These are phyloP conservation scores for Crepidotus sp. DNA, from an alignment of 1,284 basidiomycete genomes.

Conservation along the genomic window DNA sequence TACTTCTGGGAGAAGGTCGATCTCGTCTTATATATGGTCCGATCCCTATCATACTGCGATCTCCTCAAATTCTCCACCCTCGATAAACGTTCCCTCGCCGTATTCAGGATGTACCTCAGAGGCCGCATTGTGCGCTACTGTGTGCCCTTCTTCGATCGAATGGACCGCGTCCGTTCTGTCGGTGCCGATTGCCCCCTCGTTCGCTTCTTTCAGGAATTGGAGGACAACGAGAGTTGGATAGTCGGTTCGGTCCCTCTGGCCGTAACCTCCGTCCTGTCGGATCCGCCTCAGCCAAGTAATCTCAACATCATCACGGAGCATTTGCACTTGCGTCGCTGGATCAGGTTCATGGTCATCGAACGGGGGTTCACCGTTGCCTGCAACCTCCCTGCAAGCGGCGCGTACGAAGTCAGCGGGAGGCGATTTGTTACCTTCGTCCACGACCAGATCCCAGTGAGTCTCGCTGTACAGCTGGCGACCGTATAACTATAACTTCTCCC, in stretches of 20 bases:
- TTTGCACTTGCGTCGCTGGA: background rate
- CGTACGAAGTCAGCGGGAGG: background rate
- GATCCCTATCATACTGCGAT: background rate
- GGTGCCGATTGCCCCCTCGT: background rate
- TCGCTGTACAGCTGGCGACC: too few species aligned
- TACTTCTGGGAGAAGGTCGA: background rate
- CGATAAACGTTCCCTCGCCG: background rate
- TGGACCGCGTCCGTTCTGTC: background rate
- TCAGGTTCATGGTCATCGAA: background rate
- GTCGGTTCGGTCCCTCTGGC: slow-evolving; percentile 1
- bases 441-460: too few species aligned
- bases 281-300: background rate
- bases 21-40: background rate
- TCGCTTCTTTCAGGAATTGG: background rate
- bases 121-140: background rate
- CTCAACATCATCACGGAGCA: background rate
- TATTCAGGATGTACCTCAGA: background rate
- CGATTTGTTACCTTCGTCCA: too few species aligned
- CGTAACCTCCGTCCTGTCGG: background rate
- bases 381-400: too few species aligned
- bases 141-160: background rate
- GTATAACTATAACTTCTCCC: too few species aligned
- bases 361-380: background rate
- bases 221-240: background rate
- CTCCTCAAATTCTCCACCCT: background rate